These are phyloP conservation scores for Nannochloropsis granulata DNA, from an alignment of 108 stramenopile species.

Conservation along the genomic window DNA sequence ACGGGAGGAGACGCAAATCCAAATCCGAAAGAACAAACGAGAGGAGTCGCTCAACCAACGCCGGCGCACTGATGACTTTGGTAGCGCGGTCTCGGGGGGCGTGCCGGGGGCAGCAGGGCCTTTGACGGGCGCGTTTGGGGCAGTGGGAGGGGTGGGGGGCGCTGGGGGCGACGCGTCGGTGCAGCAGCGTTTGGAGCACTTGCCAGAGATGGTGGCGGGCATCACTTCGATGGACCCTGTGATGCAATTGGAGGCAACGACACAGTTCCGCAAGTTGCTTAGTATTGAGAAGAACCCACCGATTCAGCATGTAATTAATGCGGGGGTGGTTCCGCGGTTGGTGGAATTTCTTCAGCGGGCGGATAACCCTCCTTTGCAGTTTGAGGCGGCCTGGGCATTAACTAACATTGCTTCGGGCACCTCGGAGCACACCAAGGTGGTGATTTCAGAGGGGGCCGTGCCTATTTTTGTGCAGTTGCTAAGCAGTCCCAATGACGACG, in stretches of 20 bases:
- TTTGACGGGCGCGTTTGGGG: too few relatives aligned
- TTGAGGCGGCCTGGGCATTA: constrained; percentile 98
- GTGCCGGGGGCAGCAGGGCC: neutral
- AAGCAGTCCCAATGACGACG: constrained; percentile 80
- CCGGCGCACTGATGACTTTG: constrained; percentile 30
- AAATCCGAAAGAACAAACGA: constrained; percentile 92
- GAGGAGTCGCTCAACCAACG: constrained; percentile 87
- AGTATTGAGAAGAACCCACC: constrained; percentile 95
- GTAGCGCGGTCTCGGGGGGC: neutral
- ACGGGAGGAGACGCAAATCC: constrained; percentile 86
- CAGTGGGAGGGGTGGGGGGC: neutral
- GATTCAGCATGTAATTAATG: constrained; percentile 91
- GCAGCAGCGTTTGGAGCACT: constrained; percentile 48
- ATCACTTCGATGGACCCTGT: constrained; percentile 69
- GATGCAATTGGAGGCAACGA: constrained; percentile 57
- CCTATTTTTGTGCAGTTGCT: constrained; percentile 86
- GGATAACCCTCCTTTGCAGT: constrained; percentile 60
- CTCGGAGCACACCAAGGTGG: constrained; percentile 88
- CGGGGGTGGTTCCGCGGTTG: constrained; percentile 87
- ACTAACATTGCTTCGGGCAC: constrained; percentile 98
- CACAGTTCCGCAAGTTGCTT: constrained; percentile 80
- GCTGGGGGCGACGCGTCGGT: neutral
- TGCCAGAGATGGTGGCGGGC: constrained; percentile 73
- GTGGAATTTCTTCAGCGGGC: constrained; percentile 81
- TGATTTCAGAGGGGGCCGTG: constrained; percentile 94